These are phyloP conservation scores for Ceratocystis cacaofunesta DNA, from an alignment of 2,329 filamentous ascomycete species.

Conservation along the genomic window DNA sequence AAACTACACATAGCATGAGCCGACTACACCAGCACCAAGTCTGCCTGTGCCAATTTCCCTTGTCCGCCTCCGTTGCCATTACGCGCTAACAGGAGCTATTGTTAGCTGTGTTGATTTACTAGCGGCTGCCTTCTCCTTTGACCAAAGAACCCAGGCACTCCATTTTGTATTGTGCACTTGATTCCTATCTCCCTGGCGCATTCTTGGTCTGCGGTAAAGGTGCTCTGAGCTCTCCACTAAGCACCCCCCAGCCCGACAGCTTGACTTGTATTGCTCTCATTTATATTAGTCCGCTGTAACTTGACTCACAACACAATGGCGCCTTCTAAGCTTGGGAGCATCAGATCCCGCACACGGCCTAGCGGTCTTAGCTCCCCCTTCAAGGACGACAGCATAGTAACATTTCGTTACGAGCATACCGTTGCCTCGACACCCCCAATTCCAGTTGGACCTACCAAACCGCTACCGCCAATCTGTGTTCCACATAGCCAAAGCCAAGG, in stretches of 20 bases:
- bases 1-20: not conserved
- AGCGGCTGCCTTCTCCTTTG: not conserved
- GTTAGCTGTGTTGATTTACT: not conserved
- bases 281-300: too few relatives aligned
- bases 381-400: slow-evolving; percentile 37
- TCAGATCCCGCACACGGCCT: slow-evolving; percentile 25
- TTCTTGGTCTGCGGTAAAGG: not conserved
- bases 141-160: not conserved
- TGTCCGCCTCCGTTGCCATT: not conserved
- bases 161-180: slow-evolving; percentile 4
- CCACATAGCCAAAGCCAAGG: not conserved
- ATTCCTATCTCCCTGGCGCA: slow-evolving; percentile 18
- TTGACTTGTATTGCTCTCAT: too few relatives aligned
- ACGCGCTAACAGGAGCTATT: not conserved
- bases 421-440: slow-evolving; percentile 43
- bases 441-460: slow-evolving; percentile 23
- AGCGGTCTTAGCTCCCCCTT: slow-evolving; percentile 28
- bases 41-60: not conserved
- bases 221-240: not conserved
- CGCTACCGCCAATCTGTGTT: slow-evolving; percentile 14
- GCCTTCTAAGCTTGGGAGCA: slow-evolving; percentile 26
- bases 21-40: not conserved
- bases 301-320: not conserved
- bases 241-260: not conserved
- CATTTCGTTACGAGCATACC: slow-evolving; percentile 47